phyloP scores from a whole-genome alignment of 2,329 filamentous ascomycete species.

The Neopestalotiopsis rosae region DNA sequence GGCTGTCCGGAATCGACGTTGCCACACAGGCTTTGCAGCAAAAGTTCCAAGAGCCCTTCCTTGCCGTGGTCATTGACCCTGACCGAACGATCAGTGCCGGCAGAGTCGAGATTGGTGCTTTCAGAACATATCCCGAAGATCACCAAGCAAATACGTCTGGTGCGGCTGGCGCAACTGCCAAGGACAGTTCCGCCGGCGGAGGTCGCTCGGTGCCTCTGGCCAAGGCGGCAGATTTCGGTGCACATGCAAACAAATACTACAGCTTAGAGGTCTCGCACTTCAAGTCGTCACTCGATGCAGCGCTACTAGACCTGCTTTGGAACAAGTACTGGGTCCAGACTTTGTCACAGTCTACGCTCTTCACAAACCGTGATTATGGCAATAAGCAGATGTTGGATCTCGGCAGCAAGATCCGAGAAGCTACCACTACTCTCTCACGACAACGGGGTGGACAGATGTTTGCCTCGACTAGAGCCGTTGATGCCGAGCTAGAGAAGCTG shows the following conservation, averaged over 20 bases:
- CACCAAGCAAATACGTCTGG: slow-evolving; percentile 58
- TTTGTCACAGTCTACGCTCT: slow-evolving; percentile 85
- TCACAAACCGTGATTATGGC: slow-evolving; percentile 91
- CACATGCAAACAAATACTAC: slow-evolving; percentile 91
- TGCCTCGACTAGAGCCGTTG: slow-evolving; percentile 8
- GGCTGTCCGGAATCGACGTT: slow-evolving; percentile 96
- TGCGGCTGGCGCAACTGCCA: slow-evolving; percentile 15
- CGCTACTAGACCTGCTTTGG: slow-evolving; percentile 88
- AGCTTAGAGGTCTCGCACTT: slow-evolving; percentile 89
- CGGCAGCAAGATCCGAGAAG: slow-evolving; percentile 78
- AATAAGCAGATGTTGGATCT: slow-evolving; percentile 93
- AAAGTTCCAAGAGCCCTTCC: slow-evolving; percentile 84
- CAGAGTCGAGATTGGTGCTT: slow-evolving; percentile 96
- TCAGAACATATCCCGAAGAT: slow-evolving; percentile 83
- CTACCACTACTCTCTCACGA: slow-evolving; percentile 48
- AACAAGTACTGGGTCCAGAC: slow-evolving; percentile 99
- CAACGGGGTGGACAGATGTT: slow-evolving; percentile 35
- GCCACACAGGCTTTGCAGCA: slow-evolving; percentile 87
- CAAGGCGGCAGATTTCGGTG: slow-evolving; percentile 95
- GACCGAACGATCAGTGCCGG: slow-evolving; percentile 93
- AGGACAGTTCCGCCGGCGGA: slow-evolving; percentile 53
- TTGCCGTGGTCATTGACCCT: slow-evolving; percentile 95
- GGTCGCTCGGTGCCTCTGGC: slow-evolving; percentile 82
- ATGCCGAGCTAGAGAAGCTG: slow-evolving; percentile 34
- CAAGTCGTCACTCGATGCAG: slow-evolving; percentile 88